A percentile compares a stretch with the other conserved stretches of the same genome.
Conservation (phyloP, 2,329 filamentous ascomycete genomes). For the Ceratocystis eucalypticola region DNA sequence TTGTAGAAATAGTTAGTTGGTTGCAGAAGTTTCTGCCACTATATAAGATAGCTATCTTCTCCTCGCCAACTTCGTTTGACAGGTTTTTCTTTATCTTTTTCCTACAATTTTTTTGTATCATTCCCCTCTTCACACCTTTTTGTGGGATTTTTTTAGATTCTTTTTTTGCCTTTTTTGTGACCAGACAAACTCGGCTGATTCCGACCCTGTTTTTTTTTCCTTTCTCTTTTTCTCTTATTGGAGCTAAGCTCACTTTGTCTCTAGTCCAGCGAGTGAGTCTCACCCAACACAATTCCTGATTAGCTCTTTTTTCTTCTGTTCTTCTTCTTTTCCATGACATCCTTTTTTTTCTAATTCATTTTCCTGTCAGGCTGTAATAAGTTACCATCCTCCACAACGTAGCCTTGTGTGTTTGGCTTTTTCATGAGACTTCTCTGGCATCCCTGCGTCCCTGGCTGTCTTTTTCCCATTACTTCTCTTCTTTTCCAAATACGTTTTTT, state of each 20-base stretch:
- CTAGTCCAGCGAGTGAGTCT: conserved; percentile 6
- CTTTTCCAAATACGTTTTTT: not conserved
- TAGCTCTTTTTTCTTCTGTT: conserved; percentile 12
- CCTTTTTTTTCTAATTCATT: conserved; percentile 11
- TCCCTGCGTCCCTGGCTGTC: not conserved
- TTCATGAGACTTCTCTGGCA: not conserved
- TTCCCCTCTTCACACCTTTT: conserved; percentile 5
- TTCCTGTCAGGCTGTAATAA: not conserved
- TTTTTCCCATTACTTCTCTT: not conserved
- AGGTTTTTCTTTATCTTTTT: not conserved
- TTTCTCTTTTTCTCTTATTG: conserved; percentile 6
- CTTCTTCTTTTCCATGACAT: conserved; percentile 15
- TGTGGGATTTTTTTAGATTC: conserved; percentile 7
- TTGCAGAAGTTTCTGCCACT: not conserved
- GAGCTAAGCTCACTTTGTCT: conserved; percentile 8
- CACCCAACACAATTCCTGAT: conserved; percentile 14
- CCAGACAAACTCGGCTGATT: conserved; percentile 9
- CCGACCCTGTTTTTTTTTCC: conserved; percentile 7
- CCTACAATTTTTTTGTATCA: not conserved
- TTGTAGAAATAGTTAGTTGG: not conserved
- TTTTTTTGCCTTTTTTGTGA: conserved; percentile 8
- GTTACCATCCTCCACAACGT: not conserved
- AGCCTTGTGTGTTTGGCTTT: conserved; percentile 15
- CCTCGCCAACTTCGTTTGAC: not conserved
- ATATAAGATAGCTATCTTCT: not conserved